Percentiles rank a stretch among this genome's conserved stretches.
phyloP scores from a whole-genome alignment of 2,329 filamentous ascomycete genomes.

The Allantophomopsis lycopodina region DNA sequence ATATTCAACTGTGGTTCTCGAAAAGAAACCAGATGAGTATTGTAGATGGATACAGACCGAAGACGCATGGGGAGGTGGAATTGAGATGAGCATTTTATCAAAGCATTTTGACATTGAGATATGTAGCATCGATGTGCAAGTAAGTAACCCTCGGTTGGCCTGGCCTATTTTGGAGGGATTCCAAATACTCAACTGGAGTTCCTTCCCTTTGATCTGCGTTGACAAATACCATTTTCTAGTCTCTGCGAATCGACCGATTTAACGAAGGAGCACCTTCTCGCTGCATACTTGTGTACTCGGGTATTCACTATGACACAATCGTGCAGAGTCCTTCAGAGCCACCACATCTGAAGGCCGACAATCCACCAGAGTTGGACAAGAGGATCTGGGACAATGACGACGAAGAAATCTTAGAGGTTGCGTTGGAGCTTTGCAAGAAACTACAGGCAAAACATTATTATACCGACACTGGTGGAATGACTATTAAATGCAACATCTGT shows the following conservation, averaged over 20 bases:
- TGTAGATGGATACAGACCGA: conserved; percentile 68
- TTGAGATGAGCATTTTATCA: conserved; percentile 76
- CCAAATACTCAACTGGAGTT: not conserved
- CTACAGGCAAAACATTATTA: conserved; percentile 69
- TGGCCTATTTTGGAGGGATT: too few relatives aligned
- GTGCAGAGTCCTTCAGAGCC: conserved; percentile 54
- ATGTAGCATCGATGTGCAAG: conserved; percentile 67
- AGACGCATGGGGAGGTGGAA: conserved; percentile 81
- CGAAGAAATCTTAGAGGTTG: conserved; percentile 57
- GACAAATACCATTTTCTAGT: conserved; percentile 20
- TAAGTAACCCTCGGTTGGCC: conserved; percentile 7
- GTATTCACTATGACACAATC: conserved; percentile 88
- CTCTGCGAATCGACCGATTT: conserved; percentile 55
- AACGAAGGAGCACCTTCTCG: conserved; percentile 55
- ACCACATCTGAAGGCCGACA: conserved; percentile 37
- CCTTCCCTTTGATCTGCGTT: not conserved
- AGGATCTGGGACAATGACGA: conserved; percentile 38
- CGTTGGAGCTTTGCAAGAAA: conserved; percentile 48
- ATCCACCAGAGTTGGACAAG: conserved; percentile 62
- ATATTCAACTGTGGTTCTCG: conserved; percentile 67
- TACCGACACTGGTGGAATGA: conserved; percentile 74
- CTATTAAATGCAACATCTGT: conserved; percentile 65
- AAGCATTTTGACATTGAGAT: conserved; percentile 79
- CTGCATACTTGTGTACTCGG: conserved; percentile 77
- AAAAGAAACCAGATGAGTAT: conserved; percentile 57